Base-by-base conservation (phyloP, 805 yeast species). In the Barnettozyma californica region DNA sequence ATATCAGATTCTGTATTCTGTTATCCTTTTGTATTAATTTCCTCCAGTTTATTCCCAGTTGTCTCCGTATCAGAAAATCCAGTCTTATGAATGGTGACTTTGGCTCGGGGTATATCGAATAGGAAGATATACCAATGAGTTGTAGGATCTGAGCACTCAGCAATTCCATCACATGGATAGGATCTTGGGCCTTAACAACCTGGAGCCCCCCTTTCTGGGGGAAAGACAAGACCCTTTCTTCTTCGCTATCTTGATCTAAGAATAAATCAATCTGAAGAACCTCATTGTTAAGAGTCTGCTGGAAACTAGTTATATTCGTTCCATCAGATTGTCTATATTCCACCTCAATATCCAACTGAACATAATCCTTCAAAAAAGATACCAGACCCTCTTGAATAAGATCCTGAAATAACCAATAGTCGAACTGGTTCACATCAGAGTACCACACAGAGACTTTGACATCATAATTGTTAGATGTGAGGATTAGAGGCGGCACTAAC, bases 71-170 rank as follows among this genome's bases (percentile, higher is more conserved):
- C 37, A 50, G 20, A 19, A 50, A 50, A 13, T 50, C 53, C 20
- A 43, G 33, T 14, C 53, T 44, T 21, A 50, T 44, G 33, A 38
- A 50, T 16, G 53, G 53, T 9, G 51, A 47, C 37, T 50, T 50
- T 4, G 50, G 48, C 10, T 38, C 51, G 0, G 41, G 34, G 14
- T 29, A 40, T 5, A 43, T 25, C 4, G 46, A 43, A 13, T 21
- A 21, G 19, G 36, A 29, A 13, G 44, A 34, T 5, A 50, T 9
- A 2, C 53, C 53, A 9, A 50, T 14, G 5, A 50, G 20, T 27
- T 41, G 27, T 6, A 47, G 36, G 1, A 50, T 25, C 25, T 47
- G 51, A 3, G 44, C 53, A 3, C 39, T 38, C 16, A 47, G 16
- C 7, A 13, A 20, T 25, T 50, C 51, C 26, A 47, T 20, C 3